These are phyloP conservation scores for Puccinia polysora DNA, from an alignment of 1,284 basidiomycete species.

Conservation along the genomic window DNA sequence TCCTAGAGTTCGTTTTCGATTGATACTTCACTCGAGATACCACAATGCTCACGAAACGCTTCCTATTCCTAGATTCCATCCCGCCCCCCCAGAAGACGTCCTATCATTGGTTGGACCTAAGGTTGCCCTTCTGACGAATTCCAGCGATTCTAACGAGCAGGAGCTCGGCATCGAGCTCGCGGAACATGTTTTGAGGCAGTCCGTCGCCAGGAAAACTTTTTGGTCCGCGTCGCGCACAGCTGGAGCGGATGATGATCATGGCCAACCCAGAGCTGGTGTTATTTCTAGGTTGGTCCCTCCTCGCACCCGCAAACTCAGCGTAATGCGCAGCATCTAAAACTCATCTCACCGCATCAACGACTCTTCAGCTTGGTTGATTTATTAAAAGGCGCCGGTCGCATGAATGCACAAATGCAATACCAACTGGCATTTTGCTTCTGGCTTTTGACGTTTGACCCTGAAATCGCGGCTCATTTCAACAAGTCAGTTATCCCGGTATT, in stretches of 20 bases:
- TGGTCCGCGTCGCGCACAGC: background rate
- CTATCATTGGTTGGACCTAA: background rate
- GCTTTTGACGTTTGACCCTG: conserved; percentile 84
- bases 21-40: background rate
- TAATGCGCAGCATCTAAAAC: no score
- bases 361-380: conserved; percentile 19
- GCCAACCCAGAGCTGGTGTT: background rate
- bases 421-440: conserved; percentile 88
- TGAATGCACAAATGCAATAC: conserved; percentile 88
- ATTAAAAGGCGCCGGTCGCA: conserved; percentile 46
- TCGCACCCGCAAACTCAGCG: no score
- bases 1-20: conserved; percentile 62
- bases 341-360: no score
- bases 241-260: background rate
- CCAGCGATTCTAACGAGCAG: conserved; percentile 38
- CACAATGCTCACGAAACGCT: no score
- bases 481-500: conserved; percentile 55
- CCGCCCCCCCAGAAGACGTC: conserved; percentile 20
- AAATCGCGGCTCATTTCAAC: conserved; percentile 78
- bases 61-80: conserved; percentile 5
- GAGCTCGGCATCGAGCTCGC: conserved; percentile 33
- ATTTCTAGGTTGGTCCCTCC: no score
- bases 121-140: conserved; percentile 7
- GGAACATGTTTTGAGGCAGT: conserved; percentile 30
- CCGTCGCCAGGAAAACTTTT: conserved; percentile 3